Evolutionary conservation across 768 basidiomycete species (phyloP).

Genomic region (Boletus edulis): DNA sequence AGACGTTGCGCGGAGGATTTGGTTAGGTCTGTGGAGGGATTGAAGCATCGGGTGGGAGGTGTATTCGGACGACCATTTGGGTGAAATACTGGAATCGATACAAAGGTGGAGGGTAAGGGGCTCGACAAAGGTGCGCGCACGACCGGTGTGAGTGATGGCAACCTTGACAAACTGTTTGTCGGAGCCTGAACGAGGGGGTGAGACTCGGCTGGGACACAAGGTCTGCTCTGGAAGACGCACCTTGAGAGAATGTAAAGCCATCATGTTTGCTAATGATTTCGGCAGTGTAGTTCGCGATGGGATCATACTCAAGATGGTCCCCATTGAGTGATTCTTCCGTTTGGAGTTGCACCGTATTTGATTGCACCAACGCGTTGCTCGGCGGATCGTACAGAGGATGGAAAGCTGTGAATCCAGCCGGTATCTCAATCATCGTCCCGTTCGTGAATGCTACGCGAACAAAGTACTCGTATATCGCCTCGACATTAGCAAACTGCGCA

Average conservation of each 20-base stretch:
- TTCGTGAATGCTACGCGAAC: not conserved
- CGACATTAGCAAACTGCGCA: not conserved
- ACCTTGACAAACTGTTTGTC: not conserved
- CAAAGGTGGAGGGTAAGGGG: not conserved
- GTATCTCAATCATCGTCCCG: not conserved
- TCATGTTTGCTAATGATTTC: not conserved
- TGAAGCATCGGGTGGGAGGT: not conserved
- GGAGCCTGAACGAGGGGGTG: not conserved
- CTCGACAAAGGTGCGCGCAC: not conserved
- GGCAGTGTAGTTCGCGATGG: constrained; percentile 1
- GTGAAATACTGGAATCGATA: not conserved
- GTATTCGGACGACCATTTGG: not conserved
- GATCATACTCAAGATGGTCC: not conserved
- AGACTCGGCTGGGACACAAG: too few relatives aligned
- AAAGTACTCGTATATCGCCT: not conserved
- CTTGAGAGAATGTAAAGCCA: not conserved
- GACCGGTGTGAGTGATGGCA: not conserved
- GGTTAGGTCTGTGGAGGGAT: not conserved
- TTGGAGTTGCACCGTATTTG: not conserved
- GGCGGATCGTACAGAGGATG: not conserved
- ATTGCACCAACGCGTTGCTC: not conserved
- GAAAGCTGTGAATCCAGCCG: constrained; percentile 1
- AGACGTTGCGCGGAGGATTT: not conserved
- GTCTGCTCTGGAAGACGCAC: not conserved
- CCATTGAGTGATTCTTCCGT: not conserved